Evolutionary conservation across 805 yeast genomes (phyloP).

Genomic region (Candida jianshihensis): DNA sequence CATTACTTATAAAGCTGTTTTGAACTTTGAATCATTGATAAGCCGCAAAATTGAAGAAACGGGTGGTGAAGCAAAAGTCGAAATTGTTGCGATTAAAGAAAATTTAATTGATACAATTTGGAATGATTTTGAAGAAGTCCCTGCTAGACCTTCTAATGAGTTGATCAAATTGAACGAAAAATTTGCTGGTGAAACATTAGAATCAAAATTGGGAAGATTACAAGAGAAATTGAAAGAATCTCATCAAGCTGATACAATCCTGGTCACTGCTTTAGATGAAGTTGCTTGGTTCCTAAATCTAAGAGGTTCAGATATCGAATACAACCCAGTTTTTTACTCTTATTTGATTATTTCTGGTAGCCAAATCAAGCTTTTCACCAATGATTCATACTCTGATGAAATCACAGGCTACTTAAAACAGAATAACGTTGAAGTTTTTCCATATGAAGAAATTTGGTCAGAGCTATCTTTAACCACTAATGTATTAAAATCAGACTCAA

Average conservation of each 20-base stretch:
- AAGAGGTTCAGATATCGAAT: constrained; percentile 77
- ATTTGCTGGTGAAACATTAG: constrained; percentile 59
- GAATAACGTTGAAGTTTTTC: constrained; percentile 40
- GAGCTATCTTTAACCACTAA: constrained; percentile 34
- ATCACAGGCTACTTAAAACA: constrained; percentile 34
- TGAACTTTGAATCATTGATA: constrained; percentile 24
- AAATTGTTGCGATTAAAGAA: constrained; percentile 42
- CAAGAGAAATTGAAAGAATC: constrained; percentile 26
- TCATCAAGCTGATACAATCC: constrained; percentile 35
- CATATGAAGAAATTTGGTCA: constrained; percentile 53
- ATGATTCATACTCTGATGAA: constrained; percentile 34
- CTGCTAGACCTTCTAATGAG: constrained; percentile 44
- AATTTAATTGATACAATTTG: constrained; percentile 77
- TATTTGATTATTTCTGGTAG: constrained; percentile 41
- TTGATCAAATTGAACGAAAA: constrained; percentile 44
- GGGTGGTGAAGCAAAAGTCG: constrained; percentile 29
- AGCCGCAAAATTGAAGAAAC: constrained; percentile 19
- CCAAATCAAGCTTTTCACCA: constrained; percentile 45
- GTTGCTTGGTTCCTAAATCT: constrained; percentile 87
- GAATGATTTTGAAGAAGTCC: constrained; percentile 58
- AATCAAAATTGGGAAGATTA: constrained; percentile 49
- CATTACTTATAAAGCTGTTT: constrained; percentile 39
- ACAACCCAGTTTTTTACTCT: constrained; percentile 80
- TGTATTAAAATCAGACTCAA: constrained; percentile 14
- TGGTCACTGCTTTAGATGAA: constrained; percentile 77